phyloP scores from a whole-genome alignment of 2,329 filamentous ascomycete species.

The Xylariaceae sp. region DNA sequence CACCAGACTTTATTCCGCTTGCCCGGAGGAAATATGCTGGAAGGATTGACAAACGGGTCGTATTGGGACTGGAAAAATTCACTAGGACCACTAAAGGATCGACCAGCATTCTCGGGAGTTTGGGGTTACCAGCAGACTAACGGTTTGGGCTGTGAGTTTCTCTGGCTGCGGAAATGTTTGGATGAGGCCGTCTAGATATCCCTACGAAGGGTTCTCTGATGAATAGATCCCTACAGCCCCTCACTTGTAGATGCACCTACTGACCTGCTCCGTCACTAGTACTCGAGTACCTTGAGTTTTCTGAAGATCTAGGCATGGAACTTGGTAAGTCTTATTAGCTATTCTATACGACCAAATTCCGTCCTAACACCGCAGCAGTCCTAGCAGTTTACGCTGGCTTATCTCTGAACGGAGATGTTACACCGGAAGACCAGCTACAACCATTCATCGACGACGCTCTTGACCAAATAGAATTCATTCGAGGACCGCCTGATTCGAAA shows the following conservation, averaged over 20 bases:
- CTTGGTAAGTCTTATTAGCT: constrained; percentile 45
- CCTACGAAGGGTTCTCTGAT: background rate
- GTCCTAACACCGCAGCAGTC: constrained; percentile 43
- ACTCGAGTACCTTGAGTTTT: constrained; percentile 67
- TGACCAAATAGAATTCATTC: constrained; percentile 68
- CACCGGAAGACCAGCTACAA: constrained; percentile 58
- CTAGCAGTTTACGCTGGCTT: constrained; percentile 66
- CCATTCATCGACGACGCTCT: constrained; percentile 66
- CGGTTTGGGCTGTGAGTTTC: constrained; percentile 55
- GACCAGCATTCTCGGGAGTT: constrained; percentile 61
- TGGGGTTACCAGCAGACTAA: constrained; percentile 69
- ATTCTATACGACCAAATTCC: background rate
- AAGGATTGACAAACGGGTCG: constrained; percentile 51
- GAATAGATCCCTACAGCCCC: background rate
- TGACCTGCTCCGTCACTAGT: constrained; percentile 36
- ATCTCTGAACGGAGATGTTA: constrained; percentile 59
- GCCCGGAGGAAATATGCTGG: constrained; percentile 70
- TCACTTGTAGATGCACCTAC: background rate
- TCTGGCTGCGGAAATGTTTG: background rate
- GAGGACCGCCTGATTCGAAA: constrained; percentile 57
- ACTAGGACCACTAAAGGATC: constrained; percentile 59
- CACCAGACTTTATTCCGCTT: constrained; percentile 64
- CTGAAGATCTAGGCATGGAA: constrained; percentile 65
- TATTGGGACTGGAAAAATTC: constrained; percentile 62
- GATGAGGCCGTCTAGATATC: no score